These are phyloP conservation scores for Grosmannia clavigera DNA, from an alignment of 2,329 filamentous ascomycete genomes.

Conservation along the genomic window DNA sequence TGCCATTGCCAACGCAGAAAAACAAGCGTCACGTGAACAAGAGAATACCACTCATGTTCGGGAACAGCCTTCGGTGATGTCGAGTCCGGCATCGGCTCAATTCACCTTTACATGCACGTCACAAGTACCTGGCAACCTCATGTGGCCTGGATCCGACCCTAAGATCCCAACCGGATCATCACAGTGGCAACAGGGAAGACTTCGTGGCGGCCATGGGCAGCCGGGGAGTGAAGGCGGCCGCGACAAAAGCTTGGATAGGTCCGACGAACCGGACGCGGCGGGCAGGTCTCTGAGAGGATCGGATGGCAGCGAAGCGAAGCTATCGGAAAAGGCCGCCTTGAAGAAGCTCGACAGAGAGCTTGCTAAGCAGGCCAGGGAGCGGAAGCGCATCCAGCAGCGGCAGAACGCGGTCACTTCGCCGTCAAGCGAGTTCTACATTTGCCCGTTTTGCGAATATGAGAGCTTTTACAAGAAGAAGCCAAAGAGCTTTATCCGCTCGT, in stretches of 20 bases:
- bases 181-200: slow-evolving; percentile 3
- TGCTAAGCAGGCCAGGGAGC: slow-evolving; percentile 59
- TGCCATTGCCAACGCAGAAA: slow-evolving; percentile 81
- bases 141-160: slow-evolving; percentile 33
- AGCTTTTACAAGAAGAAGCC: slow-evolving; percentile 85
- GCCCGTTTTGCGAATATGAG: slow-evolving; percentile 97
- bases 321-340: slow-evolving; percentile 41
- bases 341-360: slow-evolving; percentile 60
- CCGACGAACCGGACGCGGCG: neutral
- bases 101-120: slow-evolving; percentile 97
- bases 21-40: slow-evolving; percentile 52
- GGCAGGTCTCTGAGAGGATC: neutral
- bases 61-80: slow-evolving; percentile 47
- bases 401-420: slow-evolving; percentile 66
- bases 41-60: slow-evolving; percentile 71
- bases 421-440: slow-evolving; percentile 76
- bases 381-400: slow-evolving; percentile 65
- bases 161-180: slow-evolving; percentile 1
- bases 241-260: neutral
- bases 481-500: slow-evolving; percentile 72
- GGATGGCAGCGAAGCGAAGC: slow-evolving; percentile 10
- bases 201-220: neutral
- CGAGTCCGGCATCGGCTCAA: slow-evolving; percentile 63
- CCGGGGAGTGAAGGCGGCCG: neutral
- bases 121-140: slow-evolving; percentile 72